phyloP scores from a whole-genome alignment of 2,329 filamentous ascomycete species.

The Fusarium tricinctum region DNA sequence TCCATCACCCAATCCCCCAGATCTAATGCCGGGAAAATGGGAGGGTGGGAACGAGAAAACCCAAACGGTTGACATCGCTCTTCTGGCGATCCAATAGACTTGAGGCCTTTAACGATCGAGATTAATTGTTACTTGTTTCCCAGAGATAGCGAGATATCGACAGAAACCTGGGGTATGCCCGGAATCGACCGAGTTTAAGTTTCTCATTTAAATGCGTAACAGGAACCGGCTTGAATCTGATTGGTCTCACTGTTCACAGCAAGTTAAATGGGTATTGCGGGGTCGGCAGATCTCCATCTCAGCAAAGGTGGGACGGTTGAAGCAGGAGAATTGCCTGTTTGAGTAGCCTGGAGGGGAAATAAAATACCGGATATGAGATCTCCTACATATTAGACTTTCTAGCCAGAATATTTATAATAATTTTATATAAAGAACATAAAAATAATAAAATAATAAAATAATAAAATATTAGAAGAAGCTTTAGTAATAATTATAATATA shows the following conservation, averaged over 20 bases:
- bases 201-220: constrained; percentile 48
- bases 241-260: constrained; percentile 22
- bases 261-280: constrained; percentile 43
- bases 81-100: constrained; percentile 43
- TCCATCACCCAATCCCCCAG: constrained; percentile 44
- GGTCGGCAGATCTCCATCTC: constrained; percentile 47
- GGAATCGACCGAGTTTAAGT: constrained; percentile 37
- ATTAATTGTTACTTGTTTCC: constrained; percentile 35
- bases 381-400: no score
- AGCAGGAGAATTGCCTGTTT: constrained; percentile 17
- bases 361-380: no score
- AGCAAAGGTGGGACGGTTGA: constrained; percentile 18
- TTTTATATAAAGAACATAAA: no score
- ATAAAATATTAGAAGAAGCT: no score
- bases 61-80: constrained; percentile 28
- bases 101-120: constrained; percentile 46
- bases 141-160: constrained; percentile 46
- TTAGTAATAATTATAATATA: no score
- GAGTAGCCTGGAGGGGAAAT: no score
- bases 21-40: constrained; percentile 28
- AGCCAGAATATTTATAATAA: no score
- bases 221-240: constrained; percentile 17
- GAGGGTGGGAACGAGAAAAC: constrained; percentile 28
- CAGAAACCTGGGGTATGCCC: constrained; percentile 47
- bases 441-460: no score